Conservation (phyloP, 768 basidiomycete genomes). For the Clitopilus hobsonii region DNA sequence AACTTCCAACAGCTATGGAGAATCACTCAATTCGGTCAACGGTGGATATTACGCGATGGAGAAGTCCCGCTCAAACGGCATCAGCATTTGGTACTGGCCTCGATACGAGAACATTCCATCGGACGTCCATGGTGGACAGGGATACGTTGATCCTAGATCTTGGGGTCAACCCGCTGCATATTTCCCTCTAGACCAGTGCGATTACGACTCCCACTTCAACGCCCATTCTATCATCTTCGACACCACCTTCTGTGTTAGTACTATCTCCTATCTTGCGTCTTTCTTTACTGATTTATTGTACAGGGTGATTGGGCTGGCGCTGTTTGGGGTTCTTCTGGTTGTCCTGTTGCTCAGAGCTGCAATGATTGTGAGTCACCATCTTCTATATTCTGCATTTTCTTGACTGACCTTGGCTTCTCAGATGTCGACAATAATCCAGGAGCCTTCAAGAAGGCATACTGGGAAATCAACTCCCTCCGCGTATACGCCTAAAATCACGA, state of each 20-base stretch:
- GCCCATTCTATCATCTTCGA: constrained; percentile 53
- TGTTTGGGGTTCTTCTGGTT: constrained; percentile 35
- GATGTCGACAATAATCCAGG: constrained; percentile 57
- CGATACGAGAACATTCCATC: constrained; percentile 40
- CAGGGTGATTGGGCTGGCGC: constrained; percentile 54
- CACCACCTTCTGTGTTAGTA: constrained; percentile 55
- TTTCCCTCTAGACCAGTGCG: constrained; percentile 45
- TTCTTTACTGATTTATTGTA: constrained; percentile 2
- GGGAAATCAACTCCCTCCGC: constrained; percentile 59
- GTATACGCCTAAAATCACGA: constrained; percentile 36
- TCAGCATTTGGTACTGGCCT: constrained; percentile 63
- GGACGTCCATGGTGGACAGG: constrained; percentile 24
- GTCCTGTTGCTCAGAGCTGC: constrained; percentile 29
- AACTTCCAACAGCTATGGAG: constrained; percentile 37
- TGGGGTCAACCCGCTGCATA: constrained; percentile 47
- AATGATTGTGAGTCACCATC: constrained; percentile 35
- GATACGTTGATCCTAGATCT: constrained; percentile 7
- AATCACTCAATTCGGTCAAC: constrained; percentile 40
- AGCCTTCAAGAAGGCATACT: constrained; percentile 61
- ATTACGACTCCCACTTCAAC: constrained; percentile 49
- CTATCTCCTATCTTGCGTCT: background rate
- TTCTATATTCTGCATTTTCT: background rate
- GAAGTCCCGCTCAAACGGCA: constrained; percentile 33
- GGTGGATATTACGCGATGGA: constrained; percentile 62
- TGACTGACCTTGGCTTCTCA: constrained; percentile 14